Base-by-base conservation (phyloP, 2,329 filamentous ascomycete species). In the Raffaelea ambrosiae region DNA sequence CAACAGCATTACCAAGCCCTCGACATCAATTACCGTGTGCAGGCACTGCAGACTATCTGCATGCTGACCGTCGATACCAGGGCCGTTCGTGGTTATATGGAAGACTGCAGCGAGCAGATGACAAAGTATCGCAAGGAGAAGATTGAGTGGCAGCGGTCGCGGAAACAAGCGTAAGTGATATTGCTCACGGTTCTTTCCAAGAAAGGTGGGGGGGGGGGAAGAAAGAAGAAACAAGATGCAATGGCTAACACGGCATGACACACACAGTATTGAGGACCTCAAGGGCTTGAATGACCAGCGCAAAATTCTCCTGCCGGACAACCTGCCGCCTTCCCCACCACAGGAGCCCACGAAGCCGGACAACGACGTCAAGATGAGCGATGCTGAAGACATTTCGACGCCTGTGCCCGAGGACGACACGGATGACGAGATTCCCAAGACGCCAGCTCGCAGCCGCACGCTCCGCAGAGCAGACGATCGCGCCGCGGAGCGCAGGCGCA, bases 71-170 rank as follows among this genome's bases (percentile, higher is more conserved):
- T 90, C 48, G 84, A 89, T 59, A 96, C 93, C 0, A 90, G 88
- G 61, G 83, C 86, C 2, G 79, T 97, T 55, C 83, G 91, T 46
- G 83, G 81, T 16, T 95, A 94, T 61, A 85, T 98, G 73, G 88
- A 95, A 56, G 84, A 91, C 53, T 95, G 90, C 66, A 88, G 86
- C 54, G 87, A 91, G 60, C 86, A 88, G 47, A 96, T 97, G 90
- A 98, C 93, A 2, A 81, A 83, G 47, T 88, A 94, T 60, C 83
- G 93, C 44, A 98, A 98, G 65, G 86, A 94, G 62, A 96, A 95
- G 69, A 95, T 96, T 52, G 88, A 95, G 55, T 85, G 82, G 66
- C 91, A 97, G 66, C 80, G 89, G 54, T 80, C 86, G 56, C 82
- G 86, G 54, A 83, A 83, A 56, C 73, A 77, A 63, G 70, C 72